These are phyloP conservation scores for Crepidotus variabilis DNA, from an alignment of 768 basidiomycete genomes.

Conservation along the genomic window DNA sequence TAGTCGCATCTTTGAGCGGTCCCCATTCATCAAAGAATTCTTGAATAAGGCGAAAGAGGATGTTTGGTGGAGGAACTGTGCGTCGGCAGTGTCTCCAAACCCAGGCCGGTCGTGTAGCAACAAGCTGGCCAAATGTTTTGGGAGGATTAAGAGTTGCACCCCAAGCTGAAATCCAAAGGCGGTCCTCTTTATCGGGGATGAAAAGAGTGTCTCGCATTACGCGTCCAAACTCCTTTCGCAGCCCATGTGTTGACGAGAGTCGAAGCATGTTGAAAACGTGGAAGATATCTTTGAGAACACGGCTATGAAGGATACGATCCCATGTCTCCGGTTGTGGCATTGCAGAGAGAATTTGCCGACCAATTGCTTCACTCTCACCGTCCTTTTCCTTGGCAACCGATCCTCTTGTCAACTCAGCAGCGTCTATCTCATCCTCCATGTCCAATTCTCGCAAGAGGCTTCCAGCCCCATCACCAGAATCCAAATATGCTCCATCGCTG, in stretches of 20 bases:
- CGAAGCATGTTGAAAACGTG: constrained; percentile 26
- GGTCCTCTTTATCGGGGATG: constrained; percentile 15
- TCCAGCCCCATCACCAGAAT: background rate
- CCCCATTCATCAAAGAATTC: constrained; percentile 28
- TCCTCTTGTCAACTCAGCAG: constrained; percentile 6
- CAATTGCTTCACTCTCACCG: background rate
- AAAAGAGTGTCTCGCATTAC: constrained; percentile 14
- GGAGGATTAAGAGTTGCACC: constrained; percentile 10
- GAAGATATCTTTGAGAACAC: constrained; percentile 24
- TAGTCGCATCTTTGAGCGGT: constrained; percentile 27
- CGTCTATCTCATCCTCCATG: background rate
- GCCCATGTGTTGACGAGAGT: constrained; percentile 21
- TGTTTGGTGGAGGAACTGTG: constrained; percentile 28
- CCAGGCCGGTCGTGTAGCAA: constrained; percentile 14
- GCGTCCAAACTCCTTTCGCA: constrained; percentile 14
- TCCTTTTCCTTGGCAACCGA: constrained; percentile 3
- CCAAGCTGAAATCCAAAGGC: constrained; percentile 16
- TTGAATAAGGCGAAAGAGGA: constrained; percentile 21
- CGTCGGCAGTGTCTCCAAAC: constrained; percentile 22
- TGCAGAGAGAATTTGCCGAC: background rate
- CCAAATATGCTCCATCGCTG: background rate
- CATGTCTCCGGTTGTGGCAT: background rate
- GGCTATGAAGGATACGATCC: background rate
- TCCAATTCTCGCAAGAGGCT: background rate
- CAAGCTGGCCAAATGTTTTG: constrained; percentile 9